Percentiles rank a stretch among this genome's conserved stretches.
Conservation (phyloP, 2,329 filamentous ascomycete genomes). For the Phialemoniopsis sp. region DNA sequence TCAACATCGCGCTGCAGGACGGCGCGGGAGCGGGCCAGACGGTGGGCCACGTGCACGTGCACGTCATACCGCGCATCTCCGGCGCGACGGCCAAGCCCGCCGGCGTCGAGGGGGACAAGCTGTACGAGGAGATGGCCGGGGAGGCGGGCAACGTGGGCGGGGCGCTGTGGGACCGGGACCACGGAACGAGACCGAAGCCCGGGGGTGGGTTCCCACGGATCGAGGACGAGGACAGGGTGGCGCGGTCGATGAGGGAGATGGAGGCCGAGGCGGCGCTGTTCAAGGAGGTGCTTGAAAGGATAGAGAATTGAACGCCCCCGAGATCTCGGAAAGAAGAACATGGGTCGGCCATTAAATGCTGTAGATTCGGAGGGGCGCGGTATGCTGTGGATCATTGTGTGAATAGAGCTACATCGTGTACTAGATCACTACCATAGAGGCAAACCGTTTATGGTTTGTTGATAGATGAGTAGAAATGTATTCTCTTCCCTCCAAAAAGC, state of each 20-base stretch:
- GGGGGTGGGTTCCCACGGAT: constrained; percentile 61
- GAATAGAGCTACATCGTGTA: not conserved
- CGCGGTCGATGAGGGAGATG: constrained; percentile 74
- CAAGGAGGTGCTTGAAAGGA: constrained; percentile 41
- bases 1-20: constrained; percentile 96
- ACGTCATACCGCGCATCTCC: constrained; percentile 73
- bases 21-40: constrained; percentile 88
- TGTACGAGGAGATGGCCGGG: constrained; percentile 80
- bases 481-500: too few species aligned
- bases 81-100: constrained; percentile 42
- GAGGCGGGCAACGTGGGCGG: constrained; percentile 81
- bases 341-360: too few species aligned
- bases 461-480: too few species aligned
- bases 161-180: constrained; percentile 55
- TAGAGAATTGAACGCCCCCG: constrained; percentile 19
- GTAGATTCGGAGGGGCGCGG: too few species aligned
- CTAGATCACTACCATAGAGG: not conserved
- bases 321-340: too few species aligned
- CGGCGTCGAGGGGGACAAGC: constrained; percentile 56
- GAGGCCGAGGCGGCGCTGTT: constrained; percentile 68
- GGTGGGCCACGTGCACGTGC: constrained; percentile 88
- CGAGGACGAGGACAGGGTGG: constrained; percentile 65
- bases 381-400: too few species aligned
- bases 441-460: too few species aligned
- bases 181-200: constrained; percentile 34